Evolutionary conservation across 1,139 yeast genomes (phyloP), one percentile per base, ranked within the genome.

Genomic region (Debaryomyces fabryi): DNA sequence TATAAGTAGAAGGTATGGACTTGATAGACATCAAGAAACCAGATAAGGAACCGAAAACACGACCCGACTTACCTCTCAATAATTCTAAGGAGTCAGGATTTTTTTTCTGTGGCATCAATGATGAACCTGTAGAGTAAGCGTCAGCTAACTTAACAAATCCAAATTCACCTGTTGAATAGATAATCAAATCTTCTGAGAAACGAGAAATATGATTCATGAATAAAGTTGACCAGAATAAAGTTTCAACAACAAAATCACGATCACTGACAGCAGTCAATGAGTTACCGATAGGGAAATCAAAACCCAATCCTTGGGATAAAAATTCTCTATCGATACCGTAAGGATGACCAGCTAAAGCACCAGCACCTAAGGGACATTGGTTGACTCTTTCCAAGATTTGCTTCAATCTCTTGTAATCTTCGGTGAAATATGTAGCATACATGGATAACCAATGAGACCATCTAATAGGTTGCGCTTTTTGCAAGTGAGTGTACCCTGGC

Each of bases 401-500:
- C 56, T 81, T 73, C 59, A 95, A 78, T 65, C 99, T 83, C 64
- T 88, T 83, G 70, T 86, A 84, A 65, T 93, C 99, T 63, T 90
- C 92, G 12, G 92, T 82, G 67, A 95, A 86, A 67, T 91, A 93
- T 3, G 98, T 93, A 37, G 97, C 98, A 63, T 93, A 93, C 62
- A 91, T 86, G 56, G 95, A 84, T 57, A 93, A 76, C 97, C 97
- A 92, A 67, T 93, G 99, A 1, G 98, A 78, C 99, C 99, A 93
- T 72, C 99, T 84, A 64, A 93, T 93, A 21, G 99, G 99, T 70
- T 93, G 99, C 3, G 99, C 99, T 67, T 97, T 87, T 78, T 93
- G 99, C 67, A 93, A 77, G 72, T 93, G 99, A 13, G 99, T 93
- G 72, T 93, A 93, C 32, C 99, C 99, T 9, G 99, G 99, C 98